These are phyloP conservation scores for Penicillium bialowiezense DNA, from an alignment of 495 filamentous ascomycete genomes.

Conservation along the genomic window DNA sequence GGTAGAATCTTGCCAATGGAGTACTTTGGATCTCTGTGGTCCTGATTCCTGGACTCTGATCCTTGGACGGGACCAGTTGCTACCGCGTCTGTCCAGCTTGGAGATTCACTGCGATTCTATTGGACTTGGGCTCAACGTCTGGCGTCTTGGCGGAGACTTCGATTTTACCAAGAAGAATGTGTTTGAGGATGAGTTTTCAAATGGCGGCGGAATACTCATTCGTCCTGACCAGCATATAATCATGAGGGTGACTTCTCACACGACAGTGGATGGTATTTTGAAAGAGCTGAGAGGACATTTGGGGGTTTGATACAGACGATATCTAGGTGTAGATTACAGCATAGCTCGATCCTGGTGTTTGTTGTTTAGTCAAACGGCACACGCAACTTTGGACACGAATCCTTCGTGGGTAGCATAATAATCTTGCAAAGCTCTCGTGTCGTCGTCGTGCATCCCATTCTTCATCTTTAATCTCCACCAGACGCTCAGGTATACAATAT, in stretches of 20 bases:
- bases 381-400: too few relatives aligned
- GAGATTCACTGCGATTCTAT: neutral
- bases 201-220: constrained; percentile 1
- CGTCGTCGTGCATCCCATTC: too few relatives aligned
- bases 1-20: constrained; percentile 17
- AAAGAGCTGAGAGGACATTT: neutral
- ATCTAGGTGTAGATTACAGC: too few relatives aligned
- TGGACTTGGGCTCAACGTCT: neutral
- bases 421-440: too few relatives aligned
- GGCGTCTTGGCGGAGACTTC: constrained; percentile 5
- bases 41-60: constrained; percentile 20
- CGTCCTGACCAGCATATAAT: constrained; percentile 13
- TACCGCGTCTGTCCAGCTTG: neutral
- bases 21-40: constrained; percentile 24
- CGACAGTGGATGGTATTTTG: neutral
- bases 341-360: too few relatives aligned
- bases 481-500: too few relatives aligned
- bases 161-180: neutral
- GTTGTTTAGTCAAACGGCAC: too few relatives aligned
- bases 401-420: too few relatives aligned
- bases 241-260: neutral
- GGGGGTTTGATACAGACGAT: neutral
- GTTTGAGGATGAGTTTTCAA: constrained; percentile 1
- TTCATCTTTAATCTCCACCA: too few relatives aligned
- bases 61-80: neutral